Evolutionary conservation across 805 yeast genomes (phyloP).

Genomic region (Wickerhamiella parazyma): DNA sequence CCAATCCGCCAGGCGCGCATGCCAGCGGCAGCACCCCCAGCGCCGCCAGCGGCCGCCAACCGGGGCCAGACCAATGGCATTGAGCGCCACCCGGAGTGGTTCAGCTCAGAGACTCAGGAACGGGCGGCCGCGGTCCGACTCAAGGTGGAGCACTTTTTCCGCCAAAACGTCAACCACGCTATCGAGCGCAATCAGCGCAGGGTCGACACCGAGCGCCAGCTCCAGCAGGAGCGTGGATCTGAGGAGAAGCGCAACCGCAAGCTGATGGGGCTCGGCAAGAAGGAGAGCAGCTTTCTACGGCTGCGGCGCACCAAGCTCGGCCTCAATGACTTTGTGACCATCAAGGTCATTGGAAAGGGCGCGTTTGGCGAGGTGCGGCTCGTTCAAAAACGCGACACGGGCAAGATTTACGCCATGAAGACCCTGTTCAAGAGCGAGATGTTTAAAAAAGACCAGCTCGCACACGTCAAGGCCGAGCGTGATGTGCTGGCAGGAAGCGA

Average conservation of each 20-base stretch:
- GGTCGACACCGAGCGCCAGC: constrained; percentile 62
- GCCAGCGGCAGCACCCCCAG: background rate
- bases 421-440: constrained; percentile 80
- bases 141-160: constrained; percentile 71
- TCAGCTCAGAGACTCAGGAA: constrained; percentile 65
- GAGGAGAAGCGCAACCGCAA: constrained; percentile 80
- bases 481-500: constrained; percentile 87
- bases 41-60: background rate
- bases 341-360: constrained; percentile 88
- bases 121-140: constrained; percentile 73
- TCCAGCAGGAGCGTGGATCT: constrained; percentile 57
- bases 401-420: constrained; percentile 89
- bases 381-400: constrained; percentile 85
- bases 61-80: constrained; percentile 25
- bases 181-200: constrained; percentile 92
- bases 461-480: constrained; percentile 91
- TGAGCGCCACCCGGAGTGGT: constrained; percentile 68
- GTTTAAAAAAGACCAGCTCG: constrained; percentile 87
- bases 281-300: constrained; percentile 76
- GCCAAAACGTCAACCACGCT: constrained; percentile 77
- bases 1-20: constrained; percentile 6
- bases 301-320: constrained; percentile 72
- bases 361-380: constrained; percentile 95
- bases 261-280: constrained; percentile 67
- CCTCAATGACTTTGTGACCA: constrained; percentile 70